Evolutionary conservation across 495 filamentous ascomycete species (phyloP), one percentile per base, ranked within the genome.

Genomic region (Annulohypoxylon bovei): DNA sequence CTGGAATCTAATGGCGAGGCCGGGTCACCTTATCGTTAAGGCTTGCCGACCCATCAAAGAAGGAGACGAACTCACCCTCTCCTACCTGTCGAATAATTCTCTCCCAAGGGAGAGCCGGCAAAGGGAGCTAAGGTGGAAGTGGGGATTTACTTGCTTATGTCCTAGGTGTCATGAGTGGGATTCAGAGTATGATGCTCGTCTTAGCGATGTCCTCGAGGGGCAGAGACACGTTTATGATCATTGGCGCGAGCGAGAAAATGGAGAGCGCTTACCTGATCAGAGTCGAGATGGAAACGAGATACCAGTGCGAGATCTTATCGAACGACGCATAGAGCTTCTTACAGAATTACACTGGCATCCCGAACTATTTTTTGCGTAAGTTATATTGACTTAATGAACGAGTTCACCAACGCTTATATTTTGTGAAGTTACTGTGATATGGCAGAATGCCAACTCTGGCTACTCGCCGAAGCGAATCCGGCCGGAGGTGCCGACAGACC

Each of bases 351-450:
- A 20, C 0, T 58, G 56, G 63, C 4, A 5, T 12, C 25, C n/a
- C 8, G 62, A 57, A 12, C 47, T 67, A 47, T 71, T 20, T 42
- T 71, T 71, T 25, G 68, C 62, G 68, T 71, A 59, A 71, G 68
- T 71, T 6, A 18, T 23, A 37, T 37, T 9, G 18, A 4, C 5
- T 12, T 27, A 49, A 27, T 18, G 7, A 44, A 18, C n/a, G n/a
- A 44, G 3, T n/a, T 44, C 33, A 12, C n/a, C 2, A 37, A 37
- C 9, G 14, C 33, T 37, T 2, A 37, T 11, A 12, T 12, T 37
- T 37, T 11, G 33, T 9, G 14, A 37, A 37, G 33, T 5, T 37
- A 37, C 33, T n/a, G n/a, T n/a, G n/a, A n/a, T n/a, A n/a, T n/a
- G n/a, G n/a, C n/a, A n/a, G n/a, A n/a, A n/a, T n/a, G n/a, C n/a